Percentiles rank a stretch among this genome's conserved stretches.
Conservation (phyloP, 1,139 yeast species). For the Yamadazyma friedrichii region DNA sequence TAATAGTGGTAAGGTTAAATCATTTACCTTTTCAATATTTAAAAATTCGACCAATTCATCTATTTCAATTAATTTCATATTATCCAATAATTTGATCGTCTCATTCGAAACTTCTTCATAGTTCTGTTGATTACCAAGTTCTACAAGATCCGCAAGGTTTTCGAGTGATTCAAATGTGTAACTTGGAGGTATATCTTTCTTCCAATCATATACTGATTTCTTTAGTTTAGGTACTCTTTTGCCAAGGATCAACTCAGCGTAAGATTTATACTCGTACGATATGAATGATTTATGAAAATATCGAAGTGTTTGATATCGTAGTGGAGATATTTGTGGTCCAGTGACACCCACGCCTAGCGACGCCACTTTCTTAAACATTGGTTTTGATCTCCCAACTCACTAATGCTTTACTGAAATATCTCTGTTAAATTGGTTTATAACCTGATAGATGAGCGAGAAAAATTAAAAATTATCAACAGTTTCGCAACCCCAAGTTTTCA, state of each 20-base stretch:
- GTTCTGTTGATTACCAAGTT: neutral
- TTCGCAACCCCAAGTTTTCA: constrained; percentile 6
- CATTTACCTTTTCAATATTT: neutral
- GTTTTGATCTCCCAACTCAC: too few relatives aligned
- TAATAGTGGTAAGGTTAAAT: constrained; percentile 1
- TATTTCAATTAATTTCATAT: neutral
- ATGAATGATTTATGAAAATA: neutral
- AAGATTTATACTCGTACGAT: neutral
- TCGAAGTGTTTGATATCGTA: neutral
- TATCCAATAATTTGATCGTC: neutral
- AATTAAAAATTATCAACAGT: constrained; percentile 1
- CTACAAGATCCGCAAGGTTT: neutral
- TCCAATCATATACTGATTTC: constrained; percentile 1
- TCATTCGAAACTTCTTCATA: neutral
- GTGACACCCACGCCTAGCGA: too few relatives aligned
- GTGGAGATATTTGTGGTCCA: neutral
- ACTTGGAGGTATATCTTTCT: neutral
- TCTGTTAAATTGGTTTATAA: too few relatives aligned
- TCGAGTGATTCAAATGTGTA: neutral
- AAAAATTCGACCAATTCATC: constrained; percentile 1
- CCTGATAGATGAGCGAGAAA: constrained; percentile 1
- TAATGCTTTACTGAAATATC: too few relatives aligned
- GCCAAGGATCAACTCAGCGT: constrained; percentile 5
- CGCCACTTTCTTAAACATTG: too few relatives aligned
- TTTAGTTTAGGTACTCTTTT: neutral